A percentile compares a stretch with the other conserved stretches of the same genome.
Evolutionary conservation across 2,329 filamentous ascomycete species (phyloP).

Genomic region (Phaeosphaeriaceae sp.): DNA sequence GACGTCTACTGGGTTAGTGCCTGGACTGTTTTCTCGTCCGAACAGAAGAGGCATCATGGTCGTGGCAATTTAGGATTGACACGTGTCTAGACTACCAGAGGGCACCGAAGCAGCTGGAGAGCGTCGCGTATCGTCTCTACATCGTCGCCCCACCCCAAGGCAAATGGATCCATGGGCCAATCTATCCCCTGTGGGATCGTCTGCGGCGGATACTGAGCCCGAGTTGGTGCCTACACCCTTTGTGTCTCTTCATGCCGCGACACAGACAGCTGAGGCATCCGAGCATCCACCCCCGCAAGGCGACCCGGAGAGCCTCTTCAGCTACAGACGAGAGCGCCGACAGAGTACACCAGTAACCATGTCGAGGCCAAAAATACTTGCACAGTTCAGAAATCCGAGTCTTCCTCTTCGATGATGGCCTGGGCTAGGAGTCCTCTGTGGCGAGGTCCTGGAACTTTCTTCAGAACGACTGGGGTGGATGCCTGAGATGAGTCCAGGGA

Average conservation of each 20-base stretch:
- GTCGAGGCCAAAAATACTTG: neutral
- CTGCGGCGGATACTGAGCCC: neutral
- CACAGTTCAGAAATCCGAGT: slow-evolving; percentile 55
- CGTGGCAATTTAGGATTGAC: neutral
- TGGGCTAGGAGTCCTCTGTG: slow-evolving; percentile 64
- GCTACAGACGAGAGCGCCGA: neutral
- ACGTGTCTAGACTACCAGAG: neutral
- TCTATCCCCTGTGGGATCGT: neutral
- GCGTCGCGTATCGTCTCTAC: neutral
- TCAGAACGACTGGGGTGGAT: slow-evolving; percentile 23
- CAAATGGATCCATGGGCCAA: neutral
- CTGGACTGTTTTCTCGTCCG: slow-evolving; percentile 5
- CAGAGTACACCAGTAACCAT: neutral
- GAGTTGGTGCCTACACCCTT: neutral
- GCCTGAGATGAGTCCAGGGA: slow-evolving; percentile 20
- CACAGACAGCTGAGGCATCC: neutral
- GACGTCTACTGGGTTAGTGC: slow-evolving; percentile 15
- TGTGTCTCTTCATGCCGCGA: neutral
- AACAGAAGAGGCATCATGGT: neutral
- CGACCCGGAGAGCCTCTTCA: neutral
- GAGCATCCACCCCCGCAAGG: neutral
- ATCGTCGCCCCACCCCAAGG: neutral
- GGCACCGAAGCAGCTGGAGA: neutral
- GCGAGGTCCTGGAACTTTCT: slow-evolving; percentile 37
- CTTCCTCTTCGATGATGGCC: slow-evolving; percentile 76